These are phyloP conservation scores for Amaranthus tricolor DNA, from an alignment of 179 eudicot genomes.

Conservation along the genomic window DNA sequence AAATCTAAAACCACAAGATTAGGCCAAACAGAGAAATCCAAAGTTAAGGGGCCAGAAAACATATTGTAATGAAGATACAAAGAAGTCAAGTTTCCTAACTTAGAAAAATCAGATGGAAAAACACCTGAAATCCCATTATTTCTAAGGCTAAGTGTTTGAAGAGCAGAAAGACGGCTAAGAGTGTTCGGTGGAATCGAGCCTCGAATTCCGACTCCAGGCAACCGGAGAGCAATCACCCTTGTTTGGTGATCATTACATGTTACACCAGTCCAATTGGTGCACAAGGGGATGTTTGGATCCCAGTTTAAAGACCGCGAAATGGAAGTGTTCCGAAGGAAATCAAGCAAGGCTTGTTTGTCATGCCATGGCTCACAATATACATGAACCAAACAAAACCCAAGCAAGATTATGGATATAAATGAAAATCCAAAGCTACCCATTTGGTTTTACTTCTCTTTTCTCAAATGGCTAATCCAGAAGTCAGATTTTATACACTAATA, in stretches of 20 bases:
- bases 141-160: constrained; percentile 46
- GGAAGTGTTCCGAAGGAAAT: constrained; percentile 31
- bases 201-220: constrained; percentile 40
- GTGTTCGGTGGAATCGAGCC: constrained; percentile 48
- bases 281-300: constrained; percentile 37
- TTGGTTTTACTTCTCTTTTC: background rate
- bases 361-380: constrained; percentile 50
- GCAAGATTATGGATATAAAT: constrained; percentile 28
- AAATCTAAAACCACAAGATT: constrained; percentile 42
- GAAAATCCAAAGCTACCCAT: constrained; percentile 25
- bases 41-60: constrained; percentile 45
- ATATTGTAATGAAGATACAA: constrained; percentile 45
- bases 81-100: constrained; percentile 40
- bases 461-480: background rate
- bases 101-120: constrained; percentile 51
- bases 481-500: background rate
- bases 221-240: constrained; percentile 35
- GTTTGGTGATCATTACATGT: constrained; percentile 49
- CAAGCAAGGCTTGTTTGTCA: constrained; percentile 62
- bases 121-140: constrained; percentile 46
- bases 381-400: constrained; percentile 25
- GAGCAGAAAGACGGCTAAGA: constrained; percentile 44
- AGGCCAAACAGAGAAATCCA: constrained; percentile 41
- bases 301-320: constrained; percentile 43
- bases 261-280: constrained; percentile 57